These are phyloP conservation scores for Thyridium curvatum DNA, from an alignment of 2,329 filamentous ascomycete genomes.

Conservation along the genomic window DNA sequence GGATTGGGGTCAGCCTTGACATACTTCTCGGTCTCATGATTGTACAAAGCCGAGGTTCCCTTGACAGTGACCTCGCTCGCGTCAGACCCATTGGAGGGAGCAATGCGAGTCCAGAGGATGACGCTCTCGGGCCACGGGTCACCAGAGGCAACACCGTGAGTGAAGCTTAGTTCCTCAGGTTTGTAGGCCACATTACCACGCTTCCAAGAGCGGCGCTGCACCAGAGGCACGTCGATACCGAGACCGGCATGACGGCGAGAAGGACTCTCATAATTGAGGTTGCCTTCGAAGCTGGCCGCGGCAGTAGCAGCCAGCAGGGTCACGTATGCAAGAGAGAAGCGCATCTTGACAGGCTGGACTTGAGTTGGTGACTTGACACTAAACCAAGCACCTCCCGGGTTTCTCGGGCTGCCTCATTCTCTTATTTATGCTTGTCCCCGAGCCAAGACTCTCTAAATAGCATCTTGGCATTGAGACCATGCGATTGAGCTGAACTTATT, in stretches of 20 bases:
- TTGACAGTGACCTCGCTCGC: slow-evolving; percentile 34
- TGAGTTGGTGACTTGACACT: no score
- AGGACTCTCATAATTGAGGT: slow-evolving; percentile 54
- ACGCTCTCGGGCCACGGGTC: slow-evolving; percentile 47
- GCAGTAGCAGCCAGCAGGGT: no score
- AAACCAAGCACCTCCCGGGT: no score
- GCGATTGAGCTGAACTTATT: no score
- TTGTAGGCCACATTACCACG: slow-evolving; percentile 29
- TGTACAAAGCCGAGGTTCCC: slow-evolving; percentile 30
- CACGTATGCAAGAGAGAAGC: no score
- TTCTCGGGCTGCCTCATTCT: no score
- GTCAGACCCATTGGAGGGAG: slow-evolving; percentile 34
- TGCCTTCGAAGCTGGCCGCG: slow-evolving; percentile 19
- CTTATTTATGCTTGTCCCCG: no score
- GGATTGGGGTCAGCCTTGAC: slow-evolving; percentile 48
- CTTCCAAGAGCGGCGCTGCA: no score
- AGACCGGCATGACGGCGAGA: slow-evolving; percentile 50
- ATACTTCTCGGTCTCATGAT: slow-evolving; percentile 35
- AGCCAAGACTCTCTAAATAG: no score
- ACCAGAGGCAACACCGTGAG: slow-evolving; percentile 47
- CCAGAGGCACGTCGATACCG: slow-evolving; percentile 29
- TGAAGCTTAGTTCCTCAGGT: slow-evolving; percentile 46
- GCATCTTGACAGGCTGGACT: no score
- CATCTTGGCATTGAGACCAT: no score
- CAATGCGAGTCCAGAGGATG: slow-evolving; percentile 38